Conservation (phyloP, 495 filamentous ascomycete genomes). For the Penicillium verhagenii region DNA sequence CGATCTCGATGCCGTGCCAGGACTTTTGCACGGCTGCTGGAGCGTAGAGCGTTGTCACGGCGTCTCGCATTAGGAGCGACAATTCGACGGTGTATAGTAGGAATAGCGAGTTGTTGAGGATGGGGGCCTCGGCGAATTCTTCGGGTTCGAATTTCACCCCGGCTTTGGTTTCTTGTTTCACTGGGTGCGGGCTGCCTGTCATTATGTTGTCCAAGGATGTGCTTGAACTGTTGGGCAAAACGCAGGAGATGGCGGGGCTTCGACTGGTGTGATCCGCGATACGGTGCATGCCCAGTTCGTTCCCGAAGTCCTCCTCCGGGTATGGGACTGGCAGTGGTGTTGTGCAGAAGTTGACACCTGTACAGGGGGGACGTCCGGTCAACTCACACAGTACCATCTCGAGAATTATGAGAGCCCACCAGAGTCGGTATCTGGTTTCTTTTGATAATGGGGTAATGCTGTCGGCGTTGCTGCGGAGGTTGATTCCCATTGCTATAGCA, state of each 20-base stretch:
- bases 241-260: conserved; percentile 11
- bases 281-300: conserved; percentile 25
- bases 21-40: conserved; percentile 13
- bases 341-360: conserved; percentile 53
- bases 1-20: conserved; percentile 21
- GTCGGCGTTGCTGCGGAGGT: conserved; percentile 56
- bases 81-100: conserved; percentile 27
- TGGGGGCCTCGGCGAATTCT: conserved; percentile 1
- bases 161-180: neutral
- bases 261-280: conserved; percentile 29
- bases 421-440: conserved; percentile 38
- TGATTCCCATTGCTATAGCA: conserved; percentile 57
- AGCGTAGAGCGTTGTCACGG: conserved; percentile 21
- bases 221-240: conserved; percentile 2
- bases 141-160: neutral
- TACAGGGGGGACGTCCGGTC: conserved; percentile 59
- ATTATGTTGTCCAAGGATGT: neutral
- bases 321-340: conserved; percentile 53
- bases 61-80: conserved; percentile 18
- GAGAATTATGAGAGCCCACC: conserved; percentile 57
- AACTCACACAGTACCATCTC: conserved; percentile 57
- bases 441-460: conserved; percentile 48
- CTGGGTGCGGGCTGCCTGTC: neutral
- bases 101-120: conserved; percentile 20
- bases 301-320: conserved; percentile 47